These are phyloP conservation scores for Fagus sylvatica DNA, from an alignment of 306 rosid species.

Conservation along the genomic window DNA sequence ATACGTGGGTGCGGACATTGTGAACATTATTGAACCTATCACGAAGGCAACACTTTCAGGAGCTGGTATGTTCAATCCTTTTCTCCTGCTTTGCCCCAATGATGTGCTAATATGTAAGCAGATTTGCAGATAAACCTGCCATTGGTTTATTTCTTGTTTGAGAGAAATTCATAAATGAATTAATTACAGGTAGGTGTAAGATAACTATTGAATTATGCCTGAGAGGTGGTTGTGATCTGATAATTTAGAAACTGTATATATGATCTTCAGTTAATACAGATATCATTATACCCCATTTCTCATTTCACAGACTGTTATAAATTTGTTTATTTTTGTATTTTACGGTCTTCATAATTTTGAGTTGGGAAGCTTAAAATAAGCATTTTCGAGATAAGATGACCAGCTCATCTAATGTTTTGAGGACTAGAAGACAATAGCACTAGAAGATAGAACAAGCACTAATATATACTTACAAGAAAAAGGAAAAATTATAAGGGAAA, in stretches of 20 bases:
- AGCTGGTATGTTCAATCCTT: neutral
- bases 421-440: neutral
- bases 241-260: conserved; percentile 6
- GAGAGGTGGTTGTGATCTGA: neutral
- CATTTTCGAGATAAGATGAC: neutral
- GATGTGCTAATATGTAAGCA: neutral
- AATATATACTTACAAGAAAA: neutral
- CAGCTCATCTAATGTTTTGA: neutral
- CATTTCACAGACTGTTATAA: neutral
- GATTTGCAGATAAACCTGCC: neutral
- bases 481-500: too few species aligned
- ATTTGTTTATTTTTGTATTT: neutral
- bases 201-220: neutral
- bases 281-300: neutral
- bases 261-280: neutral
- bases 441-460: neutral
- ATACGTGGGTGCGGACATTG: conserved; percentile 22
- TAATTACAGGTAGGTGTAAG: conserved; percentile 1
- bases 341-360: too few species aligned
- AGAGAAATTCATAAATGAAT: neutral
- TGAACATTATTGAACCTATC: conserved; percentile 14
- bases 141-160: neutral
- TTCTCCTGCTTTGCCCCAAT: conserved; percentile 1
- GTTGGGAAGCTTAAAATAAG: too few species aligned
- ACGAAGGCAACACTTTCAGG: conserved; percentile 17